A percentile compares a stretch with the other conserved stretches of the same genome.
Conservation (phyloP, 768 basidiomycete genomes). For the Tylopilus rubrobrunneus region DNA sequence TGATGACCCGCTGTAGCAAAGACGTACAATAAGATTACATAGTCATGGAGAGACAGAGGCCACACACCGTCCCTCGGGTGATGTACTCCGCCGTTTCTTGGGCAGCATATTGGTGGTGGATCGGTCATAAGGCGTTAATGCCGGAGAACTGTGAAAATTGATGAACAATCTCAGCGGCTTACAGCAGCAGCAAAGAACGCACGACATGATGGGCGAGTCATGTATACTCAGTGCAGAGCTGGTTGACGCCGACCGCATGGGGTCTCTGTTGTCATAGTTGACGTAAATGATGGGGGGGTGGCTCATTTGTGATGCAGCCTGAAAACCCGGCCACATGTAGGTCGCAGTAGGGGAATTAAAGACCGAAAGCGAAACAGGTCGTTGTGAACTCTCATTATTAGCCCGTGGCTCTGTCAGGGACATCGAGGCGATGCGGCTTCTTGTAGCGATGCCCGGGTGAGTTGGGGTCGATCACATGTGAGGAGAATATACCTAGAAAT, state of each 20-base stretch:
- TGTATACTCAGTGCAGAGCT: slow-evolving; percentile 27
- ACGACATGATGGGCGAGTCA: slow-evolving; percentile 30
- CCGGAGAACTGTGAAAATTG: slow-evolving; percentile 25
- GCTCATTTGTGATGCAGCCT: slow-evolving; percentile 41
- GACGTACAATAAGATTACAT: slow-evolving; percentile 10
- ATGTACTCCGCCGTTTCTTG: slow-evolving; percentile 32
- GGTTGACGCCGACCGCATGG: slow-evolving; percentile 31
- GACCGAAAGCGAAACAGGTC: slow-evolving; percentile 37
- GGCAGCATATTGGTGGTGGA: slow-evolving; percentile 29
- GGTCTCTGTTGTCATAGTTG: slow-evolving; percentile 30
- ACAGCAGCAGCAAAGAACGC: slow-evolving; percentile 20
- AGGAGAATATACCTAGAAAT: slow-evolving; percentile 24
- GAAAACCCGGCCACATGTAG: slow-evolving; percentile 46
- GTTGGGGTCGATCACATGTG: slow-evolving; percentile 8
- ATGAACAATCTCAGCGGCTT: slow-evolving; percentile 11
- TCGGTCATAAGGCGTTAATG: slow-evolving; percentile 25
- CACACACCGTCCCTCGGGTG: slow-evolving; percentile 28
- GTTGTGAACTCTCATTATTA: slow-evolving; percentile 26
- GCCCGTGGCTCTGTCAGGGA: slow-evolving; percentile 18
- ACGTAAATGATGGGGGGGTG: slow-evolving; percentile 39
- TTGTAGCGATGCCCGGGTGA: slow-evolving; percentile 18
- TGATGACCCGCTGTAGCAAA: slow-evolving; percentile 12
- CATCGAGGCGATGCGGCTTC: slow-evolving; percentile 22
- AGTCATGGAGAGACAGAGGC: not conserved
- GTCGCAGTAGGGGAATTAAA: slow-evolving; percentile 43